Evolutionary conservation across 352 stramenopile genomes (phyloP).

Genomic region (Globisporangium nunn): DNA sequence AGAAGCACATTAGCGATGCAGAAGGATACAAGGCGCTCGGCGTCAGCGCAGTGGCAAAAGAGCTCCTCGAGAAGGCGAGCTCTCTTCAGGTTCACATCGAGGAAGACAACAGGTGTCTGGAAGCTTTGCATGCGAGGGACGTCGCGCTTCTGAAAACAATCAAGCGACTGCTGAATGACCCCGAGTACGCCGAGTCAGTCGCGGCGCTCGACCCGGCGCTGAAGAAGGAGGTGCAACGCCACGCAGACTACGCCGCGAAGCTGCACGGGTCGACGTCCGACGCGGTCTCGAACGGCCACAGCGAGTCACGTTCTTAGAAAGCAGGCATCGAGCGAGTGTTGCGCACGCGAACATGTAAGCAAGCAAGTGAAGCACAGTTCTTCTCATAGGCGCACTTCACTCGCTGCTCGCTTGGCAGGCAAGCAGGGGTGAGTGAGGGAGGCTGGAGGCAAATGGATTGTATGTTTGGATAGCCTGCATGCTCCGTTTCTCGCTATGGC

Average conservation of each 20-base stretch:
- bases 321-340: not conserved
- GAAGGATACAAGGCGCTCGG: conserved; percentile 46
- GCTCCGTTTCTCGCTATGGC: not conserved
- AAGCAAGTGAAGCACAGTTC: too few relatives aligned
- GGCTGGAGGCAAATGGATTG: not conserved
- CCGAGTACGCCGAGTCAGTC: conserved; percentile 19
- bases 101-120: conserved; percentile 44
- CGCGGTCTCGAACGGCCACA: conserved; percentile 4
- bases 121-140: conserved; percentile 40
- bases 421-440: too few relatives aligned
- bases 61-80: conserved; percentile 38
- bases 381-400: too few relatives aligned
- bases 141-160: conserved; percentile 34
- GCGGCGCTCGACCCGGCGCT: conserved; percentile 29
- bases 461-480: not conserved
- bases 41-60: conserved; percentile 38
- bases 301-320: not conserved
- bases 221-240: conserved; percentile 45
- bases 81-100: conserved; percentile 30
- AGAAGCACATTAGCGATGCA: conserved; percentile 32
- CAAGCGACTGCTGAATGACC: conserved; percentile 16
- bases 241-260: conserved; percentile 58
- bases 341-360: too few relatives aligned
- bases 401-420: too few relatives aligned
- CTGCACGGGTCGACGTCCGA: conserved; percentile 24